Percentiles rank a stretch among this genome's conserved stretches.
These are phyloP conservation scores for Fusarium sp. DNA, from an alignment of 2,329 filamentous ascomycete species.

Conservation along the genomic window DNA sequence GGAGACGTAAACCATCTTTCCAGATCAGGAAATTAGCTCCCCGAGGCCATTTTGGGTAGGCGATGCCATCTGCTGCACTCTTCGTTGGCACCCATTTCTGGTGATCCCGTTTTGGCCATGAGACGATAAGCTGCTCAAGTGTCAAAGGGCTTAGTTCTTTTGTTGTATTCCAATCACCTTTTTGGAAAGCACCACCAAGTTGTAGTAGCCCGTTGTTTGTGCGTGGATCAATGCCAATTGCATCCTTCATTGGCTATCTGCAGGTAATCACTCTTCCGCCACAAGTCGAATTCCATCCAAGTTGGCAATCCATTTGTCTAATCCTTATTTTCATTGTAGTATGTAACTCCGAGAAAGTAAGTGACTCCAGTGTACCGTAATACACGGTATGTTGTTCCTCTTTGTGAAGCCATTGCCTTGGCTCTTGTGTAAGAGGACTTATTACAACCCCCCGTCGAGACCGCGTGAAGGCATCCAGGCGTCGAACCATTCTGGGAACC, in stretches of 20 bases:
- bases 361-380: background rate
- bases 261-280: background rate
- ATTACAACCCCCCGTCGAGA: background rate
- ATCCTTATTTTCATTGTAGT: background rate
- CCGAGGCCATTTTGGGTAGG: background rate
- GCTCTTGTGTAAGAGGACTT: background rate
- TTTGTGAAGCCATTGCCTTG: background rate
- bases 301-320: background rate
- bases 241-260: background rate
- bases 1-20: background rate
- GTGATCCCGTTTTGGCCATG: background rate
- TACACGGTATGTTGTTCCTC: background rate
- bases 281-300: background rate
- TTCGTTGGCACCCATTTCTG: background rate
- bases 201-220: background rate
- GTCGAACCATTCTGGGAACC: background rate
- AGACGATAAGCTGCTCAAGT: background rate
- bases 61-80: background rate
- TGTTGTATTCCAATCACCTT: background rate
- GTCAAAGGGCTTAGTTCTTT: background rate
- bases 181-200: background rate
- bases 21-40: background rate
- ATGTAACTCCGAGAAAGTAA: background rate
- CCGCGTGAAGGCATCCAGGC: background rate
- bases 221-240: background rate